These are phyloP conservation scores for Phaeosphaeria sp. DNA, from an alignment of 2,329 filamentous ascomycete genomes.

Conservation along the genomic window DNA sequence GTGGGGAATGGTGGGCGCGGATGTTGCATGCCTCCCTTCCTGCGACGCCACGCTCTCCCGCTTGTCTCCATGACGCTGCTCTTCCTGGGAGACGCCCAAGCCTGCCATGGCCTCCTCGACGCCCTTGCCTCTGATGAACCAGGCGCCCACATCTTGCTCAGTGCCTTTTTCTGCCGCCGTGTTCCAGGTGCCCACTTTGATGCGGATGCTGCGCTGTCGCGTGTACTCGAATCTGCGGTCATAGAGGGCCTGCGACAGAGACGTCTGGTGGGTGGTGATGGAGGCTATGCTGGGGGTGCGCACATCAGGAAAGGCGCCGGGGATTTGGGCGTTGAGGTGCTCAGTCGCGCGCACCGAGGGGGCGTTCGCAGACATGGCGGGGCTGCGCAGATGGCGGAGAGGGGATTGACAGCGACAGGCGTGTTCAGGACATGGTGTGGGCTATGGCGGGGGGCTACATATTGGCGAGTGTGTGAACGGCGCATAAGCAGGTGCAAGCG, in stretches of 20 bases:
- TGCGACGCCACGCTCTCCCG: slow-evolving; percentile 56
- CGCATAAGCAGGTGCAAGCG: slow-evolving; percentile 11
- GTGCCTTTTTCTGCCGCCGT: slow-evolving; percentile 84
- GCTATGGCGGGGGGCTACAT: slow-evolving; percentile 11
- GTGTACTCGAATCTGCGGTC: slow-evolving; percentile 81
- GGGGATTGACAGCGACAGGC: slow-evolving; percentile 1
- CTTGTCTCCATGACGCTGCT: slow-evolving; percentile 35
- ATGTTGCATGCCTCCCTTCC: slow-evolving; percentile 54
- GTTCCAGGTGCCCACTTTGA: slow-evolving; percentile 97
- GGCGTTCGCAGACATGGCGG: slow-evolving; percentile 36
- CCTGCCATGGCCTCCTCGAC: slow-evolving; percentile 68
- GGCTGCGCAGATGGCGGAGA: slow-evolving; percentile 5
- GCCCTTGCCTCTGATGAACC: slow-evolving; percentile 83
- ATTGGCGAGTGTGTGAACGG: background rate
- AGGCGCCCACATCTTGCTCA: slow-evolving; percentile 84
- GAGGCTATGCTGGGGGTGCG: slow-evolving; percentile 28
- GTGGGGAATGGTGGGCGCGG: slow-evolving; percentile 52
- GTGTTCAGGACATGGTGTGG: background rate
- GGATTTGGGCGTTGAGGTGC: slow-evolving; percentile 53
- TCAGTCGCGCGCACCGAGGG: slow-evolving; percentile 34
- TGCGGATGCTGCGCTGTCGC: slow-evolving; percentile 72
- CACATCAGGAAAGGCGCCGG: slow-evolving; percentile 56
- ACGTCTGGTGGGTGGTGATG: slow-evolving; percentile 51
- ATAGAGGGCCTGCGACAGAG: slow-evolving; percentile 66
- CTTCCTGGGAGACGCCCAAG: slow-evolving; percentile 46